Evolutionary conservation across 257 asterid genomes (phyloP).

Genomic region (Verbascum thapsus): DNA sequence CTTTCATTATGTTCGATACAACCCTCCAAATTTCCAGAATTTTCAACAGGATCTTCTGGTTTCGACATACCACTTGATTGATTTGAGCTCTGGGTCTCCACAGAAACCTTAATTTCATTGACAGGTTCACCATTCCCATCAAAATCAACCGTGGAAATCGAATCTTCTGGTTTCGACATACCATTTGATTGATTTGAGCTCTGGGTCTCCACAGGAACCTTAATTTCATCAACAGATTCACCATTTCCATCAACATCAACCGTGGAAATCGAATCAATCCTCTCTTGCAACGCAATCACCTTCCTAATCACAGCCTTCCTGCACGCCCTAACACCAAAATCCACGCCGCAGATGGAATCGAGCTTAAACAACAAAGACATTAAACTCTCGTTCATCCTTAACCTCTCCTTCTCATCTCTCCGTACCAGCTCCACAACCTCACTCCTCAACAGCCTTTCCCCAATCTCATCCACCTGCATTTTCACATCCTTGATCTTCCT

Average conservation of each 20-base stretch:
- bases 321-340: slow-evolving; percentile 63
- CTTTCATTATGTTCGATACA: neutral
- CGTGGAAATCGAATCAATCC: slow-evolving; percentile 43
- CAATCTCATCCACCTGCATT: slow-evolving; percentile 62
- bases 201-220: no score
- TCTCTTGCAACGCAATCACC: slow-evolving; percentile 73
- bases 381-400: slow-evolving; percentile 61
- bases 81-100: neutral
- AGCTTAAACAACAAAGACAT: slow-evolving; percentile 71
- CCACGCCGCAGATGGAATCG: slow-evolving; percentile 67
- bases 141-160: no score
- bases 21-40: neutral
- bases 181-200: no score
- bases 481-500: slow-evolving; percentile 48
- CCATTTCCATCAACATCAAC: neutral
- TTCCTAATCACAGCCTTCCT: slow-evolving; percentile 68
- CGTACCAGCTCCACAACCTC: slow-evolving; percentile 48
- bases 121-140: slow-evolving; percentile 14
- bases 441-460: slow-evolving; percentile 37
- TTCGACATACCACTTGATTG: neutral
- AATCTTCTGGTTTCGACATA: no score
- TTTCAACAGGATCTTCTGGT: neutral
- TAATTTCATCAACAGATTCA: slow-evolving; percentile 37
- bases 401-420: slow-evolving; percentile 54
- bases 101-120: slow-evolving; percentile 16